Base-by-base conservation (phyloP, 371 early-diverging fungal species). In the Mucor circinelloides region DNA sequence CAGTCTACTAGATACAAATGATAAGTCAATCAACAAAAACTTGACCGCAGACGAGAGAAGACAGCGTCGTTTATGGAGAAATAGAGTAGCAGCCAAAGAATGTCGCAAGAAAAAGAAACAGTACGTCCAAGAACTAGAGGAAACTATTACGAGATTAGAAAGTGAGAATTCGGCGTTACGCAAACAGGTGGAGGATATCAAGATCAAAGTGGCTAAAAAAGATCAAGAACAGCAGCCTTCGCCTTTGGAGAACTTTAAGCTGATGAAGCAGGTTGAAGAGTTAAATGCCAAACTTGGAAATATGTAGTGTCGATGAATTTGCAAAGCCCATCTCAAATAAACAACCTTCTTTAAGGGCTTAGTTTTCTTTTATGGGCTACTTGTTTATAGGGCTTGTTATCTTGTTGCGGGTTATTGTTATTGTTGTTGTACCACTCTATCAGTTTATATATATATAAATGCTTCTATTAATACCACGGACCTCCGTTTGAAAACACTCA, bases 51-150 rank as follows among this genome's bases (percentile, higher is more conserved):
- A 91, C 19, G 91, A 93, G 71, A 85, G 88, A 38, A 82, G 91
- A 44, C 91, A 90, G 60, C 87, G 91, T 12, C 82, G 93, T 1
- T 69, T 93, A 69, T 77, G 85, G 71, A 85, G 93, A 63, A 93
- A 93, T 76, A 80, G 92, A 21, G 70, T 93, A 40, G 93, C 93
- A 1, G 93, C 93, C 57, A 91, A 91, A 73, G 93, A 93, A 69
- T 93, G 93, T 64, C 90, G 93, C 17, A 90, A 89, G 66, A 93
- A 93, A 79, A 93, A 93, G 78, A 93, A 91, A 70, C 81, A 78
- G n/a, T 90, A 89, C 70, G 86, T 93, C 30, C 77, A 76, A 25
- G 87, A 89, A 44, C 80, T 93, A 63, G 91, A 93, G 61, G 85
- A 85, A n/a, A 87, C 87, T 50, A 82, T 89, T 9, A 63, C 75